phyloP scores from a whole-genome alignment of 345 rosid genomes.

The Eucalyptus guilfoylei region DNA sequence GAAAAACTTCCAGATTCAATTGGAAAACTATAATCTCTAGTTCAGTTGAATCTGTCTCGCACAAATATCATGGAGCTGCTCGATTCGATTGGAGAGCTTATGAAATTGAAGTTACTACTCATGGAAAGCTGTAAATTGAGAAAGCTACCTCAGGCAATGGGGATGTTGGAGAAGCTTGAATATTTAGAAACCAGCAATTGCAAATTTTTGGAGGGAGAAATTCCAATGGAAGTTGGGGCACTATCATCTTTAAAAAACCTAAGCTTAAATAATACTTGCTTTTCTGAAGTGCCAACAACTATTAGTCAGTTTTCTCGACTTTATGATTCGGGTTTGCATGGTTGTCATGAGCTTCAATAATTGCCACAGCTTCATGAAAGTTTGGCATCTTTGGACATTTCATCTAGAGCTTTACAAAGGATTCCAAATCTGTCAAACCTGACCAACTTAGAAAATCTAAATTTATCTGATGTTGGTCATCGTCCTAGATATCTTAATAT shows the following conservation, averaged over 20 bases:
- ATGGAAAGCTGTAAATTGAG: background rate
- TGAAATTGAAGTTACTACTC: background rate
- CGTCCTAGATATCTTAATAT: background rate
- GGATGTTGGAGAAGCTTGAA: background rate
- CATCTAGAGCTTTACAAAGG: background rate
- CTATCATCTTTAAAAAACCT: background rate
- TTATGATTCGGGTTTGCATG: background rate
- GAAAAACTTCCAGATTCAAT: background rate
- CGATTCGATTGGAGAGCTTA: background rate
- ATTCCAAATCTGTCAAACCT: background rate
- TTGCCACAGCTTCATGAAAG: background rate
- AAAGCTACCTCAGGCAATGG: background rate
- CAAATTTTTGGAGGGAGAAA: background rate
- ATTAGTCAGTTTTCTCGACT: background rate
- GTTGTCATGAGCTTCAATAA: background rate
- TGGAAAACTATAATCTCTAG: background rate
- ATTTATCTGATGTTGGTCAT: background rate
- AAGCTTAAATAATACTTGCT: background rate
- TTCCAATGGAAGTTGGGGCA: background rate
- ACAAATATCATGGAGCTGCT: background rate
- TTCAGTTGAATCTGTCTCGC: background rate
- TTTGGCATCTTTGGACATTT: background rate
- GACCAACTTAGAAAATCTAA: background rate
- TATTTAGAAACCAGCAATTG: background rate
- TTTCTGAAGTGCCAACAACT: background rate